phyloP scores from a whole-genome alignment of 495 filamentous ascomycete species.

The Rostrohypoxylon terebratum region DNA sequence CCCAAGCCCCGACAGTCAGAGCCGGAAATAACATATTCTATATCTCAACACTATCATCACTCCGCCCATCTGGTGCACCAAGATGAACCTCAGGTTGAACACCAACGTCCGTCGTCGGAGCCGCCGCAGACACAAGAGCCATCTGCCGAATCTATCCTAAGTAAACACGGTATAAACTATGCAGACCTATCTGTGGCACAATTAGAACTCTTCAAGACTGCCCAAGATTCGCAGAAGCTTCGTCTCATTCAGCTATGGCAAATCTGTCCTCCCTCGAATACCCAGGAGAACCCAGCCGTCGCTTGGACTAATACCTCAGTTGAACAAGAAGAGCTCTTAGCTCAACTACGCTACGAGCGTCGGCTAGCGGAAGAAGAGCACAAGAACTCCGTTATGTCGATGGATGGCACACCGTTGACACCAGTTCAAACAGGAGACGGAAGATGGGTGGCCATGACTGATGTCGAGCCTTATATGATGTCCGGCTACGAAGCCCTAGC shows the following conservation, averaged over 20 bases:
- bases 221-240: conserved; percentile 66
- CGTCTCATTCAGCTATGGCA: conserved; percentile 76
- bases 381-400: conserved; percentile 53
- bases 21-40: conserved; percentile 68
- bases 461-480: conserved; percentile 76
- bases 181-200: conserved; percentile 66
- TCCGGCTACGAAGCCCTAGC: conserved; percentile 71
- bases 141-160: conserved; percentile 60
- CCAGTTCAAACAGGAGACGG: conserved; percentile 63
- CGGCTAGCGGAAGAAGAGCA: conserved; percentile 52
- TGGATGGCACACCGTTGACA: conserved; percentile 64
- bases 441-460: conserved; percentile 58
- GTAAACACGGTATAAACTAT: conserved; percentile 66
- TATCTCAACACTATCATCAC: conserved; percentile 82
- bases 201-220: conserved; percentile 70
- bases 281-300: conserved; percentile 56
- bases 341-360: conserved; percentile 65
- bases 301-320: conserved; percentile 62
- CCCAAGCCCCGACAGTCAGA: conserved; percentile 49
- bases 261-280: conserved; percentile 63
- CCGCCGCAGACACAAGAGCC: conserved; percentile 59
- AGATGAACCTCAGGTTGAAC: conserved; percentile 46
- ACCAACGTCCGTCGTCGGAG: conserved; percentile 61
- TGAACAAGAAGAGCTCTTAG: conserved; percentile 62
- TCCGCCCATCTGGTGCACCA: conserved; percentile 66